phyloP scores from a whole-genome alignment of 2,329 filamentous ascomycete species.

The Cladobotryum protrusum region DNA sequence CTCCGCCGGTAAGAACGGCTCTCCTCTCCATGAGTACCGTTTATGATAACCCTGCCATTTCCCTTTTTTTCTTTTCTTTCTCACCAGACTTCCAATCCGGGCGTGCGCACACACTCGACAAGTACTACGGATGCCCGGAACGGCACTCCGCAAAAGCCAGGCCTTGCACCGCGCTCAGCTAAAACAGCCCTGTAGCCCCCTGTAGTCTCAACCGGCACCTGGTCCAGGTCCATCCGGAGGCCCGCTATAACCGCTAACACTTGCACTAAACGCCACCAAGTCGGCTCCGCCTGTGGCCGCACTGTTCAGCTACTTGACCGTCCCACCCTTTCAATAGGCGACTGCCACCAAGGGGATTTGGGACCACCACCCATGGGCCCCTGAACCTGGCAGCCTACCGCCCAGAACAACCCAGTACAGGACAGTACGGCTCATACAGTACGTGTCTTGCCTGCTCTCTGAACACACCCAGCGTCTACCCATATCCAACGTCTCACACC shows the following conservation, averaged over 20 bases:
- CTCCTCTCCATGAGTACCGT: too few species aligned
- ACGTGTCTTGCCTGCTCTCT: too few species aligned
- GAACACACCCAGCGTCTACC: too few species aligned
- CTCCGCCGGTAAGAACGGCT: too few species aligned
- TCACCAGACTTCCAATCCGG: too few species aligned
- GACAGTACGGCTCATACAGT: too few species aligned
- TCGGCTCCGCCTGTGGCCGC: constrained; percentile 8
- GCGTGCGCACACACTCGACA: too few species aligned
- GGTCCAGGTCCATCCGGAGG: neutral
- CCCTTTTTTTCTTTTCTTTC: neutral
- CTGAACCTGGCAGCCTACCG: neutral
- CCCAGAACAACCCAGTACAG: too few species aligned
- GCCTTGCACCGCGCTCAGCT: neutral
- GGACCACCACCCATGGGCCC: neutral
- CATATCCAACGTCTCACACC: too few species aligned
- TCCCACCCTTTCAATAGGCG: constrained; percentile 1
- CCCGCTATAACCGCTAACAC: neutral
- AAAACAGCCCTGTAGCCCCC: neutral
- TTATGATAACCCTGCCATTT: too few species aligned
- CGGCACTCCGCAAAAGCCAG: constrained; percentile 3
- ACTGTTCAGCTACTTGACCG: constrained; percentile 8
- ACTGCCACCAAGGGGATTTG: too few species aligned
- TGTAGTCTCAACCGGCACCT: too few species aligned
- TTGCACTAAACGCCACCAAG: neutral
- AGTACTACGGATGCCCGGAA: constrained; percentile 5